Base-by-base conservation (phyloP, 1,284 basidiomycete species). In the Fistulina hepatica region DNA sequence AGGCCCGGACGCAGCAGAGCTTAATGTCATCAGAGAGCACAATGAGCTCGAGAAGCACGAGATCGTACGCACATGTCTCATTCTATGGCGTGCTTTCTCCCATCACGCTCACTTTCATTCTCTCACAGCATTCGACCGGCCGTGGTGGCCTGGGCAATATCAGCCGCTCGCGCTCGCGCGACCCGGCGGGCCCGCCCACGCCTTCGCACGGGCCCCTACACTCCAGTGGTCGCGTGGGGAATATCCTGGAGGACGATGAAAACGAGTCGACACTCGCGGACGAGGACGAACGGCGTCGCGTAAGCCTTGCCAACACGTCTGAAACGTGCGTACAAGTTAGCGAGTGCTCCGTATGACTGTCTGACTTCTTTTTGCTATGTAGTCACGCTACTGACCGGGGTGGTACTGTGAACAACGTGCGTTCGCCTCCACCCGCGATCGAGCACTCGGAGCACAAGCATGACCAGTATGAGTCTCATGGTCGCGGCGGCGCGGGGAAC, bases 401-500 rank as follows among this genome's bases (percentile, higher is more conserved):
- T 12, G 81, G 81, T 12, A 50, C 58, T 3, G 81, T 76, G 1
- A 86, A 85, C 44, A 46, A 76, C 19, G 69, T 66, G 1, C n/a
- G 44, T 13, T 33, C 52, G 0, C 58, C 59, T 19, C 54, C 55
- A 5, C 71, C 72, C 0, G 49, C 53, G 1, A 51, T 63, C 30
- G 69, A 74, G 40, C 52, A 50, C 9, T 48, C 51, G 28, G 13
- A 40, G 5, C 48, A 52, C 32, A 33, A 32, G 20, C 57, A 57
- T 27, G 54, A 51, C 39, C 55, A 55, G 1, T 55, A 53, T 28
- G 63, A 65, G 42, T 71, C 71, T 13, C 64, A 67, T 10, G 82
- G 81, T 3, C 72, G 82, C 15, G 82, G 83, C n/a, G 83, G 82
- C 7, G 70, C 60, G 5, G 83, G 83, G 9, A 86, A 88, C 52